These are phyloP conservation scores for Chlorella sorokiniana DNA, from an alignment of 139 green algal genomes.

Conservation along the genomic window DNA sequence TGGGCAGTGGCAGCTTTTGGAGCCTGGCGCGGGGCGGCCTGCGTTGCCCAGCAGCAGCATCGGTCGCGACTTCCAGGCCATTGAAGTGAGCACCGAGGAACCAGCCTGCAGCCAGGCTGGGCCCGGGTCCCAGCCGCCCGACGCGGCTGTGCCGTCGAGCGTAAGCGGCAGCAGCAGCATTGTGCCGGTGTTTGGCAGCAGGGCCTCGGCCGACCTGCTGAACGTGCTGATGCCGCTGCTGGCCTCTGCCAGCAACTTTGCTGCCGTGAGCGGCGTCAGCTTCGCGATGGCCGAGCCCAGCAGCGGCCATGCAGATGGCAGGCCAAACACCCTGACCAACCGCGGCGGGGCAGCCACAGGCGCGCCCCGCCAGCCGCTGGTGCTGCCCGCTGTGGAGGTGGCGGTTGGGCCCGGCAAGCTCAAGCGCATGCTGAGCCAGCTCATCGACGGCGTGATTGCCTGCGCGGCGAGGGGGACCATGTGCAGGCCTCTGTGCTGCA, in stretches of 20 bases:
- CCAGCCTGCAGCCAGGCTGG: background rate
- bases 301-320: background rate
- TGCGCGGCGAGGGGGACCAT: constrained; percentile 25
- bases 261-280: constrained; percentile 27
- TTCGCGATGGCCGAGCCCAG: constrained; percentile 2
- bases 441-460: constrained; percentile 33
- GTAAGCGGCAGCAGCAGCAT: background rate
- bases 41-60: constrained; percentile 36
- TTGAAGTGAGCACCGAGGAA: constrained; percentile 4
- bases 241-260: constrained; percentile 35
- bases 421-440: constrained; percentile 45
- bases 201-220: constrained; percentile 18
- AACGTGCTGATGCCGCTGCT: constrained; percentile 41
- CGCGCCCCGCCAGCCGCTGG: background rate
- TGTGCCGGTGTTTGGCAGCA: background rate
- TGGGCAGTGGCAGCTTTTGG: background rate
- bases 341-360: background rate
- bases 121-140: no score
- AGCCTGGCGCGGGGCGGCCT: background rate
- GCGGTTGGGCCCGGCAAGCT: constrained; percentile 27
- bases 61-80: constrained; percentile 31
- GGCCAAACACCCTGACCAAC: background rate
- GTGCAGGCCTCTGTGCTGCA: constrained; percentile 29
- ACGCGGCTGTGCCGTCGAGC: no score
- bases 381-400: constrained; percentile 31